Conservation (phyloP, 2,329 filamentous ascomycete species). For the Ascochyta rabiei region DNA sequence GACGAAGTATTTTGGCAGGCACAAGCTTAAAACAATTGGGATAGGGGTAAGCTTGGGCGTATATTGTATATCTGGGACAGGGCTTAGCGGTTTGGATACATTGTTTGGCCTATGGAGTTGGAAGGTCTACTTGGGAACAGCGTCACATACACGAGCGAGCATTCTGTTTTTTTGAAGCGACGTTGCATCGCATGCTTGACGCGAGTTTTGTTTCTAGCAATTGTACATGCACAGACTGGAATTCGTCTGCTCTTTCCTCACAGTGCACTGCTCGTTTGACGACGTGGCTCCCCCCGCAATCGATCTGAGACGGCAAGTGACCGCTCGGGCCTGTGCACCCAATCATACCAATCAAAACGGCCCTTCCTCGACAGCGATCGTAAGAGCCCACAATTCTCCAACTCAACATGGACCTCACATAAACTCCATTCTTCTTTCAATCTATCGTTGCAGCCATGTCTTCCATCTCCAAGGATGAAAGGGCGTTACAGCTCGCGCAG, state of each 20-base stretch:
- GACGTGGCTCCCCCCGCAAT: conserved; percentile 15
- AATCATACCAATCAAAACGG: conserved; percentile 18
- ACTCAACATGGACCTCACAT: conserved; percentile 23
- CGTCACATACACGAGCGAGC: conserved; percentile 1
- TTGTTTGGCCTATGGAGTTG: conserved; percentile 5
- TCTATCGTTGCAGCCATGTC: conserved; percentile 30
- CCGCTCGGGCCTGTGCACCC: conserved; percentile 25
- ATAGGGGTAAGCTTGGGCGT: neutral
- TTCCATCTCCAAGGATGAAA: conserved; percentile 35
- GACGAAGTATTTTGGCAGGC: conserved; percentile 4
- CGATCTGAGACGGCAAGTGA: conserved; percentile 16
- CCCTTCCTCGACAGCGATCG: conserved; percentile 26
- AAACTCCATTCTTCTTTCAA: conserved; percentile 1
- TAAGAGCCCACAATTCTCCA: conserved; percentile 21
- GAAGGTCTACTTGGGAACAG: neutral
- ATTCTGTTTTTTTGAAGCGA: conserved; percentile 1
- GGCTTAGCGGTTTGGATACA: neutral
- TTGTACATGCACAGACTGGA: neutral
- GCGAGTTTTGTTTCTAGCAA: neutral
- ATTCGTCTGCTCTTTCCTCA: neutral
- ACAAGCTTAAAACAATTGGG: neutral
- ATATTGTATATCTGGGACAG: neutral
- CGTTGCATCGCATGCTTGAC: neutral
- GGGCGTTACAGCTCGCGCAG: conserved; percentile 39
- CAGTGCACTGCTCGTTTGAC: neutral